Conservation (phyloP, 768 basidiomycete genomes). For the Dacryopinax spathularia region DNA sequence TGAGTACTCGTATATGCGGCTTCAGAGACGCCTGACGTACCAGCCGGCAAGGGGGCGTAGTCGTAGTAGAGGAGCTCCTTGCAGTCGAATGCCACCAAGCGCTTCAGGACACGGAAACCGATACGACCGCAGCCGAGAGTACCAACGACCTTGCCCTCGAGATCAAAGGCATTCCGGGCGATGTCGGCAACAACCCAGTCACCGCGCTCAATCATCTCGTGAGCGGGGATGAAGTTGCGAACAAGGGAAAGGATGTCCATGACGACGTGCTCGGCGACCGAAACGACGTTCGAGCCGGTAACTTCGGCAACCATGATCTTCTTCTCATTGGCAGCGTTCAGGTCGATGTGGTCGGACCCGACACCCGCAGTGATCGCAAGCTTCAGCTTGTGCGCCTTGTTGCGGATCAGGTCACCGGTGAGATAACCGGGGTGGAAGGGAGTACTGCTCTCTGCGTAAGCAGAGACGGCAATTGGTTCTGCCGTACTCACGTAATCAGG, state of each 20-base stretch:
- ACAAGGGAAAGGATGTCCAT: slow-evolving; percentile 86
- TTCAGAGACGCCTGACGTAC: slow-evolving; percentile 20
- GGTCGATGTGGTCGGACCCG: slow-evolving; percentile 79
- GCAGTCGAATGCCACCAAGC: slow-evolving; percentile 67
- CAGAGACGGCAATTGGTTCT: slow-evolving; percentile 9
- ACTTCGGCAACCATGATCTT: slow-evolving; percentile 74
- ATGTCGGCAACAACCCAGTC: slow-evolving; percentile 79
- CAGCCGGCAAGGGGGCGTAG: slow-evolving; percentile 55
- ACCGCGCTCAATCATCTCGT: slow-evolving; percentile 77
- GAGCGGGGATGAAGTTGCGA: slow-evolving; percentile 76
- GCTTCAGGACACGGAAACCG: slow-evolving; percentile 29
- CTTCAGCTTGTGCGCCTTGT: slow-evolving; percentile 79
- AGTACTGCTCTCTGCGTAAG: slow-evolving; percentile 41
- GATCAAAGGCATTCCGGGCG: slow-evolving; percentile 71
- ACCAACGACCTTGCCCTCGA: slow-evolving; percentile 83
- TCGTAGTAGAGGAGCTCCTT: slow-evolving; percentile 87
- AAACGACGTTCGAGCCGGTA: slow-evolving; percentile 79
- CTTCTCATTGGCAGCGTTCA: slow-evolving; percentile 71
- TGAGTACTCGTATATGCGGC: slow-evolving; percentile 11
- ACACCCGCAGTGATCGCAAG: slow-evolving; percentile 83
- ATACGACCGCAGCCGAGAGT: slow-evolving; percentile 71
- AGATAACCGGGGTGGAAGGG: slow-evolving; percentile 81
- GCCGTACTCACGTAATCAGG: neutral
- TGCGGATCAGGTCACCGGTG: slow-evolving; percentile 54
- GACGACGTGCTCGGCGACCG: slow-evolving; percentile 80